phyloP scores from a whole-genome alignment of 1,284 basidiomycete species.

The Apiotrichum veenhuisii region DNA sequence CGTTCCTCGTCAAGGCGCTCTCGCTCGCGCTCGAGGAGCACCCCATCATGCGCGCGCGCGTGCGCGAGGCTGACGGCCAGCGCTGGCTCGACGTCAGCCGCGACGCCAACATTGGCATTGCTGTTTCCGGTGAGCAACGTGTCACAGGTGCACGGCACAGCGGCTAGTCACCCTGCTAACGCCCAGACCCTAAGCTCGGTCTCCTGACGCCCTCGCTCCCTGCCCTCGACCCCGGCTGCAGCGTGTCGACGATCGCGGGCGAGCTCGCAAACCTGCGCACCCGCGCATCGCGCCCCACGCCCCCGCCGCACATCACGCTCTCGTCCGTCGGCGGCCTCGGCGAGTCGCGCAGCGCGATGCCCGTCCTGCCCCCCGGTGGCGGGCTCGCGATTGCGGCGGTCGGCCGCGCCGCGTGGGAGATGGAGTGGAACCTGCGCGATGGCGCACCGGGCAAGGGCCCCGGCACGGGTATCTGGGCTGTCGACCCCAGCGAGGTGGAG shows the following conservation, averaged over 20 bases:
- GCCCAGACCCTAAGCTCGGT: slow-evolving; percentile 63
- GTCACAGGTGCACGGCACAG: too few relatives aligned
- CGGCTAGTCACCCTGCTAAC: too few relatives aligned
- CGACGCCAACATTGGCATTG: slow-evolving; percentile 39
- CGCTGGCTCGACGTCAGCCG: slow-evolving; percentile 36
- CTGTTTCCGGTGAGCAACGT: slow-evolving; percentile 27
- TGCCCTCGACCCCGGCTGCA: slow-evolving; percentile 60
- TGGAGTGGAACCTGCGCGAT: slow-evolving; percentile 30
- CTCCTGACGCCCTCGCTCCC: slow-evolving; percentile 80
- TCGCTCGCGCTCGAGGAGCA: slow-evolving; percentile 69
- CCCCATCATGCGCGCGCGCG: slow-evolving; percentile 41
- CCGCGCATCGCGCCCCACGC: slow-evolving; percentile 61
- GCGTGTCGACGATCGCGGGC: slow-evolving; percentile 57
- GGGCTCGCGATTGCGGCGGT: slow-evolving; percentile 88
- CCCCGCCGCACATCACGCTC: slow-evolving; percentile 74
- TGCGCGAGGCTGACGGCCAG: slow-evolving; percentile 24
- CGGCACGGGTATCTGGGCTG: slow-evolving; percentile 59
- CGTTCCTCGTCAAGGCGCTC: slow-evolving; percentile 80
- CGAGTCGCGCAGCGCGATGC: slow-evolving; percentile 64
- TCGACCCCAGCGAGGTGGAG: slow-evolving; percentile 52
- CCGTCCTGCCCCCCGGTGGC: slow-evolving; percentile 79
- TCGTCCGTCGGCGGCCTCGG: slow-evolving; percentile 81
- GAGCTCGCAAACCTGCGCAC: slow-evolving; percentile 56
- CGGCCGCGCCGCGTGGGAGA: slow-evolving; percentile 70
- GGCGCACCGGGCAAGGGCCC: slow-evolving; percentile 6